Base-by-base conservation (phyloP, 2,329 filamentous ascomycete species). In the Berkeleyomyces rouxiae region DNA sequence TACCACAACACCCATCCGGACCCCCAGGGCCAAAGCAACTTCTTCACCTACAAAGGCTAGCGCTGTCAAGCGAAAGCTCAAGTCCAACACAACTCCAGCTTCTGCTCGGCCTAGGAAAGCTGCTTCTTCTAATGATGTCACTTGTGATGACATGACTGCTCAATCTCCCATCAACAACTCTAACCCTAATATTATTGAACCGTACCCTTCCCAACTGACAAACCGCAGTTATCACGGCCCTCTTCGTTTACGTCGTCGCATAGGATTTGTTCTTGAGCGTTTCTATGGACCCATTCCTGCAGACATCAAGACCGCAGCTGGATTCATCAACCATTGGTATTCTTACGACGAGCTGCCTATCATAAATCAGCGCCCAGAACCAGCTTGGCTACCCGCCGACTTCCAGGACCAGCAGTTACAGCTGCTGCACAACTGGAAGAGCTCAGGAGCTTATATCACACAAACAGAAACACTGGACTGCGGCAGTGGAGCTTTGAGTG, bases 151-250 rank as follows among this genome's bases (percentile, higher is more conserved):
- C 67, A 0, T 71, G 71, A 68, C 1, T 69, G 69, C 60, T 67
- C 71, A 44, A 67, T 70, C 59, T 71, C 70, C 61, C 70, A 69
- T 49, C 73, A 74, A 65, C 67, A 39, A 16, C 9, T 37, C 37
- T 6, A 64, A 66, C 43, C 63, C 65, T 3, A 66, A 66, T 59
- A 46, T 33, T 33, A 65, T 70, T 61, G 73, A 74, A 6, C 71
- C 71, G 1, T 75, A 73, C 60, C 65, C 65, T 9, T 65, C 64
- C 9, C 64, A 66, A 46, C 59, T 65, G 36, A 66, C 65, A 9
- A 65, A 66, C 31, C 62, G 65, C n/a, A 65, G 72, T 47, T 75
- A 75, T 65, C 70, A 71, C 13, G 74, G 74, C 2, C 72, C 73
- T 1, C 66, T 75, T 11, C 69, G 71, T 33, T 44, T 67, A 0